Conservation (phyloP, 495 filamentous ascomycete species). For the Haplographium delicatum region DNA sequence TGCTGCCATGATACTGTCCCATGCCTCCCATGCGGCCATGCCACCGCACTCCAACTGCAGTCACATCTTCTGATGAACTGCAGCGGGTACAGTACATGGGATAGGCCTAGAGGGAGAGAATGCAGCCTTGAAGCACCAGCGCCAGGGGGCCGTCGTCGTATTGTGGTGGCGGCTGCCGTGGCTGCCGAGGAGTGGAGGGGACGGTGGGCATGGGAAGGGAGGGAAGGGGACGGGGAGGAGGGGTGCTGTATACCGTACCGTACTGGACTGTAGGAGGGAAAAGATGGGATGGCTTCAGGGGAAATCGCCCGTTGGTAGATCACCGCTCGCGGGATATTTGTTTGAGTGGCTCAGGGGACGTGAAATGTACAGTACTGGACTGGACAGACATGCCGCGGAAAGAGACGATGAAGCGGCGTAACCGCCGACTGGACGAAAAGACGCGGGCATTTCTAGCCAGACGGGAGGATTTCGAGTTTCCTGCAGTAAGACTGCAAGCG, state of each 20-base stretch:
- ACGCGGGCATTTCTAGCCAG: no score
- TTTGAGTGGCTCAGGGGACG: no score
- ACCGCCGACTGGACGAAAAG: neutral
- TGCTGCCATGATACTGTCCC: neutral
- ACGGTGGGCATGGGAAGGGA: neutral
- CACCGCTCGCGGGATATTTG: no score
- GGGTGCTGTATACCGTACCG: neutral
- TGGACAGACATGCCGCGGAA: no score
- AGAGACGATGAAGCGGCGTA: neutral
- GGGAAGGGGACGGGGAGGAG: neutral
- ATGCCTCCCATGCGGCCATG: neutral
- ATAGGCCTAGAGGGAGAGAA: no score
- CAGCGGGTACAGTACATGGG: no score
- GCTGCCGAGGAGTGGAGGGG: neutral
- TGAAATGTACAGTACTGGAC: no score
- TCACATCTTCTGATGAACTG: no score
- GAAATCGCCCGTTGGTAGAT: no score
- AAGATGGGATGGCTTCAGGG: neutral
- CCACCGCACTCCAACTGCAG: neutral
- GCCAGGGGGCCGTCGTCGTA: neutral
- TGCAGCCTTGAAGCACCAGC: neutral
- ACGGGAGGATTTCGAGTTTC: conserved; percentile 7
- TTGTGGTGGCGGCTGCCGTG: neutral
- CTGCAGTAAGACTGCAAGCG: neutral
- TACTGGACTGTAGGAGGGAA: no score